Conservation (phyloP, 768 basidiomycete species). For the Clitopilus hobsonii region DNA sequence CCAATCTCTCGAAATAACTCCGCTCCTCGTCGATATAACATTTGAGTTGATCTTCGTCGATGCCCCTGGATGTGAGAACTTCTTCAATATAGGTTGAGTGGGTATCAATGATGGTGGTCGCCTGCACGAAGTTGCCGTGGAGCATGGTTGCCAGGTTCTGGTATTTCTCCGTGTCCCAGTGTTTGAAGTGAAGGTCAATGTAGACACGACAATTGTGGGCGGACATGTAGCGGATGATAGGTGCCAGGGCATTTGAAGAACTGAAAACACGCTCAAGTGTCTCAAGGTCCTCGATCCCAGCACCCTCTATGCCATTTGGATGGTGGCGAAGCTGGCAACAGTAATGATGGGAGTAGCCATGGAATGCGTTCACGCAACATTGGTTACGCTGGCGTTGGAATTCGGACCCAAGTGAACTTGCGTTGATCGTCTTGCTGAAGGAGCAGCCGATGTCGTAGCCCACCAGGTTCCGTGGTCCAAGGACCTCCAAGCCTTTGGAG, state of each 20-base stretch:
- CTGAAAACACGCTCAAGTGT: constrained; percentile 26
- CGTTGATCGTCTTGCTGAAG: constrained; percentile 12
- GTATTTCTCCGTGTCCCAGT: constrained; percentile 31
- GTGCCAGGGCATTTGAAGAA: constrained; percentile 22
- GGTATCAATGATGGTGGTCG: constrained; percentile 17
- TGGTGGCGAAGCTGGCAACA: constrained; percentile 26
- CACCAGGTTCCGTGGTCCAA: constrained; percentile 6
- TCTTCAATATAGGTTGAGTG: constrained; percentile 9
- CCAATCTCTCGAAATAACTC: constrained; percentile 18
- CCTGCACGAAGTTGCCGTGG: constrained; percentile 24
- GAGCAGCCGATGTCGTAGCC: constrained; percentile 25
- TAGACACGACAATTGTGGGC: constrained; percentile 19
- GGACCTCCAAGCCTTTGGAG: constrained; percentile 16
- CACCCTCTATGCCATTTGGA: constrained; percentile 21
- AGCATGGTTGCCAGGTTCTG: constrained; percentile 17
- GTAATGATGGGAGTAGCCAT: constrained; percentile 29
- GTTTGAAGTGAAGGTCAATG: constrained; percentile 25
- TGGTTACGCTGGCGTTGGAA: neutral
- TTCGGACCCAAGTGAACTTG: constrained; percentile 10
- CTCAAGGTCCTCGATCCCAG: constrained; percentile 32
- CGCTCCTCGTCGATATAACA: constrained; percentile 17
- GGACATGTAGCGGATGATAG: constrained; percentile 20
- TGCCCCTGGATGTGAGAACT: constrained; percentile 5
- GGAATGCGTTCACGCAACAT: constrained; percentile 22
- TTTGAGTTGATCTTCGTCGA: constrained; percentile 16